Evolutionary conservation across 129 eudicot species (phyloP).

Genomic region (Logfia minima): DNA sequence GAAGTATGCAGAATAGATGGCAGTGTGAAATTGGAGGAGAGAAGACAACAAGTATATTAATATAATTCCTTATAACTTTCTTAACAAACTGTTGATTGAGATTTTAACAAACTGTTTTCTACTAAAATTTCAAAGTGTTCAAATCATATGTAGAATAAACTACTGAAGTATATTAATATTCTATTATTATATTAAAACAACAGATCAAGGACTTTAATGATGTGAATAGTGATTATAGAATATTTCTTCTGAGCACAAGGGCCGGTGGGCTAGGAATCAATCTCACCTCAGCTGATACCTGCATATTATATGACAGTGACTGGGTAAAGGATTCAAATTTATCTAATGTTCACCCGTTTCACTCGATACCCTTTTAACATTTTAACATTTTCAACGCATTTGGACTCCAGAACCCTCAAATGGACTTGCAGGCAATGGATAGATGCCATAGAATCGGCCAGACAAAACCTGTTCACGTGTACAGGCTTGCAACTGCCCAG

Average conservation of each 20-base stretch:
- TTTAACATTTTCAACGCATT: conserved; percentile 14
- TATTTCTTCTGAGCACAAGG: conserved; percentile 90
- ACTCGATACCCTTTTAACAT: neutral
- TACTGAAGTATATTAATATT: neutral
- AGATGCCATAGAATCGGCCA: conserved; percentile 99
- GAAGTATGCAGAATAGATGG: conserved; percentile 97
- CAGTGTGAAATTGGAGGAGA: conserved; percentile 68
- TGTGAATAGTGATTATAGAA: conserved; percentile 48
- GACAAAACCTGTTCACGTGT: conserved; percentile 98
- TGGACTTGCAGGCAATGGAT: conserved; percentile 99
- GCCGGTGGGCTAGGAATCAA: conserved; percentile 99
- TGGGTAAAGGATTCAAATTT: conserved; percentile 56
- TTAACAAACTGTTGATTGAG: neutral
- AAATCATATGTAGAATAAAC: neutral
- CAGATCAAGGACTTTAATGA: conserved; percentile 95
- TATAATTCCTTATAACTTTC: neutral
- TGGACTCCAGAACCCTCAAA: conserved; percentile 89
- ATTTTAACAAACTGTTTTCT: neutral
- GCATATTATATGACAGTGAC: conserved; percentile 92
- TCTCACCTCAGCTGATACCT: conserved; percentile 96
- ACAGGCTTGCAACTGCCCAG: conserved; percentile 93
- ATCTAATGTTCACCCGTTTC: neutral
- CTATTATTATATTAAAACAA: neutral
- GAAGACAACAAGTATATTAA: conserved; percentile 66
- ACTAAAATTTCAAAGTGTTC: neutral